Conservation (phyloP, 2,329 filamentous ascomycete genomes). For the Pseudogymnoascus sp. region DNA sequence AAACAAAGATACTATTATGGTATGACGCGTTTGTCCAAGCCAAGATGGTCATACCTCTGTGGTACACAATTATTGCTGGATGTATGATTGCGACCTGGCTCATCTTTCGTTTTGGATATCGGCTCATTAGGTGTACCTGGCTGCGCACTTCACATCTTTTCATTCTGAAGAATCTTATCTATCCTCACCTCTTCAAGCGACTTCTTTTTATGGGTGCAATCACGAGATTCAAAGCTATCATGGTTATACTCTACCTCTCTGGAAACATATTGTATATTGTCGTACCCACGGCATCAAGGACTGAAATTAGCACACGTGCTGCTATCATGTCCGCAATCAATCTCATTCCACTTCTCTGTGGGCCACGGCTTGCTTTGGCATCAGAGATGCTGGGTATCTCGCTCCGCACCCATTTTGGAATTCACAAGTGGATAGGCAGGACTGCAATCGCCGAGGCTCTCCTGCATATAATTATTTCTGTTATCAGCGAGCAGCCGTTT, state of each 20-base stretch:
- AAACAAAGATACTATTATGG: conserved; percentile 8
- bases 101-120: conserved; percentile 11
- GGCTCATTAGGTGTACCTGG: conserved; percentile 7
- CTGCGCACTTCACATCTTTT: conserved; percentile 9
- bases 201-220: conserved; percentile 15
- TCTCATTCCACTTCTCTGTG: conserved; percentile 15
- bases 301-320: conserved; percentile 13
- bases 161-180: conserved; percentile 14
- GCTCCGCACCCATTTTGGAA: conserved; percentile 10
- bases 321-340: conserved; percentile 15
- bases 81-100: conserved; percentile 15
- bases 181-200: conserved; percentile 14
- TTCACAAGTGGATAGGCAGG: conserved; percentile 12
- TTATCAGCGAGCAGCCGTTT: background rate
- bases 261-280: conserved; percentile 10
- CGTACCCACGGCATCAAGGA: conserved; percentile 7
- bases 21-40: background rate
- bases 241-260: conserved; percentile 10
- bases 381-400: conserved; percentile 13
- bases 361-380: conserved; percentile 10
- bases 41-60: conserved; percentile 11
- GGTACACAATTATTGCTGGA: conserved; percentile 14
- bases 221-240: conserved; percentile 11
- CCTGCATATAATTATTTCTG: conserved; percentile 11
- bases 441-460: conserved; percentile 10